Percentiles rank a stretch among this genome's conserved stretches.
These are phyloP conservation scores for Phoma sp. DNA, from an alignment of 2,329 filamentous ascomycete genomes.

Conservation along the genomic window DNA sequence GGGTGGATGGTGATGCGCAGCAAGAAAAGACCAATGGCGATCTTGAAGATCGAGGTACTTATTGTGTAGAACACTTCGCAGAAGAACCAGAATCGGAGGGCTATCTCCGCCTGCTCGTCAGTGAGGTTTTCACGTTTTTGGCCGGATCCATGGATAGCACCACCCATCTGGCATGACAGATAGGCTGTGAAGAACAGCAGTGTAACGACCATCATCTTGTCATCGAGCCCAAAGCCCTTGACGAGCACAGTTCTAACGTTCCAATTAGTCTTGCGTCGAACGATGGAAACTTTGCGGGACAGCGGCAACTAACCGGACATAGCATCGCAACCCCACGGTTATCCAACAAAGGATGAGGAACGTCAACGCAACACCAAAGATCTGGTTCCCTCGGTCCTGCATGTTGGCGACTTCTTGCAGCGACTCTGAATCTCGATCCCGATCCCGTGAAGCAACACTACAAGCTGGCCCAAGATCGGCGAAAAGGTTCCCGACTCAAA, in stretches of 20 bases:
- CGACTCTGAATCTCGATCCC: neutral
- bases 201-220: conserved; percentile 49
- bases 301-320: conserved; percentile 38
- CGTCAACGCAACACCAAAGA: conserved; percentile 38
- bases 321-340: conserved; percentile 46
- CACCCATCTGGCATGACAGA: conserved; percentile 37
- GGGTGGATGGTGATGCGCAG: conserved; percentile 56
- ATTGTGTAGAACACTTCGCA: conserved; percentile 61
- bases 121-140: conserved; percentile 40
- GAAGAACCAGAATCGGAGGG: conserved; percentile 56
- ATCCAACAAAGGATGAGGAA: conserved; percentile 48
- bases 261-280: conserved; percentile 8
- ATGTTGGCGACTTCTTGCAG: conserved; percentile 14
- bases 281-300: conserved; percentile 1
- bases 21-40: conserved; percentile 59
- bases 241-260: conserved; percentile 37
- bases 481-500: neutral
- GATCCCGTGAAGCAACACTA: neutral
- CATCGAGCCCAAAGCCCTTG: conserved; percentile 48
- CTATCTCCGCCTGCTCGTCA: conserved; percentile 31
- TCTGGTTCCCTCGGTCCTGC: conserved; percentile 36
- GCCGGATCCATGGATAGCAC: conserved; percentile 48
- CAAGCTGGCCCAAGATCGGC: conserved; percentile 1
- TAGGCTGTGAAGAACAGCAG: conserved; percentile 47
- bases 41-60: conserved; percentile 55